Evolutionary conservation across 352 stramenopile genomes (phyloP), one percentile per base, ranked within the genome.

Genomic region (Globisporangium irregulare): DNA sequence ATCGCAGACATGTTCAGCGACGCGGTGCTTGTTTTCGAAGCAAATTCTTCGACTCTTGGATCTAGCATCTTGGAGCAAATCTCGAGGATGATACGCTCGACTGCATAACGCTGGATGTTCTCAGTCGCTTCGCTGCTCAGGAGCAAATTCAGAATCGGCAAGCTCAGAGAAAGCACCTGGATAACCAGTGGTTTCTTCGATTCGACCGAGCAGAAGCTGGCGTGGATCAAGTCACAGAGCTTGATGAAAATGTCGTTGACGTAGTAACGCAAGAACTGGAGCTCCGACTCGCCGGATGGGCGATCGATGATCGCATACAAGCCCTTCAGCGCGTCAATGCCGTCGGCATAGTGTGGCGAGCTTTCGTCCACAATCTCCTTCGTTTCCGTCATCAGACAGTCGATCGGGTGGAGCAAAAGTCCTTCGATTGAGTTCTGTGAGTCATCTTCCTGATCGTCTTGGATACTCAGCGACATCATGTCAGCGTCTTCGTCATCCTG

Each of bases 191-290:
- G 82, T 55, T 90, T 88, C 64, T 84, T 83, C 5, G 79, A 73
- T 55, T 93, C 78, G 9, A 75, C 76, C 14, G 73, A 74, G 46
- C 85, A 79, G 62, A 96, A 93, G 8, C 82, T 84, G 25, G 77
- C 84, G 34, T 93, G 86, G 43, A 95, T 84, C 51, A 80, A 82
- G 32, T 93, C 84, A 53, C 87, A 95, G 6, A 96, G 67, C 22
- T 76, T 79, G 15, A 92, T 62, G 29, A 89, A 72, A 15, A 96
- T 89, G 46, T 94, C 84, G 62, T 93, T 94, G 34, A 93, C 83
- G 41, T 92, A 83, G n/a, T 76, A 82, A 24, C 78, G 74, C 59
- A 95, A 65, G 70, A 95, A 95, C 22, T 86, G 67, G 14, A 82
- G 48, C 65, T 95, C 86, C 3, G 76, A 80, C 4, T 80, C 73